phyloP scores from a whole-genome alignment of 176 grass and related monocot species.

The Oropetium thomaeum region DNA sequence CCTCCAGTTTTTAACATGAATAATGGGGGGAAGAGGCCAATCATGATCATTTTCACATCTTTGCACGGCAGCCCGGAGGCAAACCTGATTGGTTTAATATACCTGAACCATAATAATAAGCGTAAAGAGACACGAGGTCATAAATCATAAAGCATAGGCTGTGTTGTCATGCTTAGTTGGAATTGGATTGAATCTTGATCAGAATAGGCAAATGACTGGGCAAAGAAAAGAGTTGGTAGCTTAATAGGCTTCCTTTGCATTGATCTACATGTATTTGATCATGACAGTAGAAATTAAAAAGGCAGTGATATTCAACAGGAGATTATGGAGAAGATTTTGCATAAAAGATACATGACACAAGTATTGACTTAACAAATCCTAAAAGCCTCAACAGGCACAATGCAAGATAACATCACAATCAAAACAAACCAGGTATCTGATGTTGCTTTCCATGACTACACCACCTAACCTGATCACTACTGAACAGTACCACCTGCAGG shows the following conservation, averaged over 20 bases:
- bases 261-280: not conserved
- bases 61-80: slow-evolving; percentile 16
- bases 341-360: slow-evolving; percentile 18
- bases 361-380: slow-evolving; percentile 32
- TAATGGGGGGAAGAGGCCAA: too few relatives aligned
- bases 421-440: slow-evolving; percentile 42
- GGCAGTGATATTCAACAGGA: not conserved
- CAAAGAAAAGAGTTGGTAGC: not conserved
- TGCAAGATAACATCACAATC: slow-evolving; percentile 40
- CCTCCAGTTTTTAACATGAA: not conserved
- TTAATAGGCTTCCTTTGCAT: not conserved
- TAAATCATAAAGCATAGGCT: not conserved
- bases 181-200: not conserved
- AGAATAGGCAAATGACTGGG: not conserved
- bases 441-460: slow-evolving; percentile 43
- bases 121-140: not conserved
- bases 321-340: not conserved
- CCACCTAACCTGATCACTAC: slow-evolving; percentile 41
- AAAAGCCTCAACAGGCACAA: slow-evolving; percentile 26
- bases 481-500: slow-evolving; percentile 18
- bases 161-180: not conserved
- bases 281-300: not conserved
- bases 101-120: not conserved
- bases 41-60: too few relatives aligned
- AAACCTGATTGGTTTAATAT: not conserved